Percentiles rank a stretch among this genome's conserved stretches.
Evolutionary conservation across 495 filamentous ascomycete species (phyloP).

Genomic region (Aspergillus indologenus): DNA sequence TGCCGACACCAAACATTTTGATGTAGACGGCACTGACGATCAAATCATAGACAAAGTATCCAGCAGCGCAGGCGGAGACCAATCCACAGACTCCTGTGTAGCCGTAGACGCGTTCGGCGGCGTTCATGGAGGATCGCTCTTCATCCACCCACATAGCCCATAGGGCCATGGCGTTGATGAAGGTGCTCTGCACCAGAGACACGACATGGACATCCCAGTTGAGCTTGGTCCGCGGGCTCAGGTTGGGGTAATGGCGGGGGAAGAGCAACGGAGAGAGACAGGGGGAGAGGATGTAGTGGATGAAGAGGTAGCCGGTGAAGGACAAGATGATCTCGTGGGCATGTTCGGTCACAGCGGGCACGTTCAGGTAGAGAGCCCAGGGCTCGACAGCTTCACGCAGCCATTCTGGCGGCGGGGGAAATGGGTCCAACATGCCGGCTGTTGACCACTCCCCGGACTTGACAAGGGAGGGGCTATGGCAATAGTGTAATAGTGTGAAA

Average conservation of each 20-base stretch:
- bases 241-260: conserved; percentile 64
- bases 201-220: conserved; percentile 99
- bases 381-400: conserved; percentile 40
- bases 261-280: conserved; percentile 64
- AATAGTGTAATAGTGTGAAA: background rate
- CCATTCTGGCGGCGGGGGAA: conserved; percentile 45
- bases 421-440: conserved; percentile 49
- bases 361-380: conserved; percentile 47
- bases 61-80: conserved; percentile 77
- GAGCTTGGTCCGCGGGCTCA: conserved; percentile 65
- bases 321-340: conserved; percentile 82
- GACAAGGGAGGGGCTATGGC: conserved; percentile 1
- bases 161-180: conserved; percentile 75
- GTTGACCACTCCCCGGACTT: conserved; percentile 12
- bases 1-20: conserved; percentile 79
- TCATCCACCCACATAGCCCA: conserved; percentile 80
- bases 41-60: conserved; percentile 97
- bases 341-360: conserved; percentile 77
- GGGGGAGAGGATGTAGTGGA: conserved; percentile 73
- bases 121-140: conserved; percentile 69
- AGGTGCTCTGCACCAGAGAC: conserved; percentile 76
- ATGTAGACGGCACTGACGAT: conserved; percentile 68
- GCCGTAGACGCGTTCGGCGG: conserved; percentile 78
- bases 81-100: conserved; percentile 82
- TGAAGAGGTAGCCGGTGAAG: conserved; percentile 71